Base-by-base conservation (phyloP, 73 alveolate species). In the Paramecium pentaurelia region DNA sequence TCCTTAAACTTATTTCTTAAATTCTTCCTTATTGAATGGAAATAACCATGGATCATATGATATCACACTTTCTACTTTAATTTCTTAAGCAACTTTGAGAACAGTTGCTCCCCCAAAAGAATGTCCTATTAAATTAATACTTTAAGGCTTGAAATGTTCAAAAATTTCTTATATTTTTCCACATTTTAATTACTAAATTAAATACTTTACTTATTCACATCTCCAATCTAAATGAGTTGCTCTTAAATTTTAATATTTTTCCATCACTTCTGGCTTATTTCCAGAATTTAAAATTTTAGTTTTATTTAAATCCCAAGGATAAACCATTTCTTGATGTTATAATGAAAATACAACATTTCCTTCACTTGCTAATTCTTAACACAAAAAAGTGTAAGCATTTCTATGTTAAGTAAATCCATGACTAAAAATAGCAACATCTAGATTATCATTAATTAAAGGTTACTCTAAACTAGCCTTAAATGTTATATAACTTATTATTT, bases 61-160 rank as follows among this genome's bases (percentile, higher is more conserved):
- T 0, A 75, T 75, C n/a, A 75, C 49, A 20, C 45, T 75, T 6
- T 75, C 49, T 37, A 75, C 9, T 75, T 75, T 11, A 20, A 34
- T 11, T 12, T 34, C 18, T 37, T 75, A 75, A 14, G 60, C 60
- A 11, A 75, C 30, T 75, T 37, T 75, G 3, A 75, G 7, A 14
- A 75, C 88, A n/a, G 88, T 75, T 4, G 88, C 88, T 34, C 88
- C 88, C 5, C 88, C 88, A 75, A 75, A 75, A 37, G 88, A 75
- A 75, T 75, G 88, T 4, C 88, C 88, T 6, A 75, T 75, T 9
- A 75, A 40, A 37, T 36, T 34, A 75, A 75, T 75, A 34, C 49
- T 40, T 75, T 4, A 37, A 6, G 88, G 88, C 0, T 36, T 40
- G 0, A 75, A 75, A 37, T 75, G 10, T 1, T 75, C 7, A 38